Percentiles rank a stretch among this genome's conserved stretches.
Evolutionary conservation across 106 monocot species (phyloP).

Genomic region (Allium sativum): DNA sequence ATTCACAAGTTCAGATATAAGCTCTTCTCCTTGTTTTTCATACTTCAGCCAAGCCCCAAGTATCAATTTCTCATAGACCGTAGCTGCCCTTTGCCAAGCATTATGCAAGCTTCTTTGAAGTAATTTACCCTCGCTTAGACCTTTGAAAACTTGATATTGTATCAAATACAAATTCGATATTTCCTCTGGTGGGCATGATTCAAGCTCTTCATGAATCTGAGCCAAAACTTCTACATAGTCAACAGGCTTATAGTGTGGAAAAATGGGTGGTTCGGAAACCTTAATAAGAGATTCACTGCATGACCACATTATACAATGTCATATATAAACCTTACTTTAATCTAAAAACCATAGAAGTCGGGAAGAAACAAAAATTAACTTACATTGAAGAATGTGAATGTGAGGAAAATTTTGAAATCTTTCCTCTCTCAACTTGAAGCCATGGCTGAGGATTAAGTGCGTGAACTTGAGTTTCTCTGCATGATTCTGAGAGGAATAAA

Average conservation of each 20-base stretch:
- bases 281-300: conserved; percentile 86
- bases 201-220: conserved; percentile 90
- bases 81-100: conserved; percentile 52
- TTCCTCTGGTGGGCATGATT: conserved; percentile 41
- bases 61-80: conserved; percentile 69
- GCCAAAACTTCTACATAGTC: conserved; percentile 85
- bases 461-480: conserved; percentile 80
- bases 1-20: conserved; percentile 69
- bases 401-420: conserved; percentile 62
- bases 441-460: conserved; percentile 91
- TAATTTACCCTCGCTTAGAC: conserved; percentile 83
- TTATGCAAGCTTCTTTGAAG: conserved; percentile 74
- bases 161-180: conserved; percentile 65
- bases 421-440: conserved; percentile 98
- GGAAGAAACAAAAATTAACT: conserved; percentile 10
- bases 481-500: conserved; percentile 69
- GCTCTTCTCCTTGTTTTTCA: conserved; percentile 77
- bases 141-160: conserved; percentile 89
- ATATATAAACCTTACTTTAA: not conserved
- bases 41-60: conserved; percentile 86
- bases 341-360: not conserved
- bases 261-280: conserved; percentile 68
- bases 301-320: not conserved
- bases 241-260: conserved; percentile 74
- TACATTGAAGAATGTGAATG: conserved; percentile 85